Evolutionary conservation across 495 filamentous ascomycete species (phyloP).

Genomic region (Aspergillus ellipticus): DNA sequence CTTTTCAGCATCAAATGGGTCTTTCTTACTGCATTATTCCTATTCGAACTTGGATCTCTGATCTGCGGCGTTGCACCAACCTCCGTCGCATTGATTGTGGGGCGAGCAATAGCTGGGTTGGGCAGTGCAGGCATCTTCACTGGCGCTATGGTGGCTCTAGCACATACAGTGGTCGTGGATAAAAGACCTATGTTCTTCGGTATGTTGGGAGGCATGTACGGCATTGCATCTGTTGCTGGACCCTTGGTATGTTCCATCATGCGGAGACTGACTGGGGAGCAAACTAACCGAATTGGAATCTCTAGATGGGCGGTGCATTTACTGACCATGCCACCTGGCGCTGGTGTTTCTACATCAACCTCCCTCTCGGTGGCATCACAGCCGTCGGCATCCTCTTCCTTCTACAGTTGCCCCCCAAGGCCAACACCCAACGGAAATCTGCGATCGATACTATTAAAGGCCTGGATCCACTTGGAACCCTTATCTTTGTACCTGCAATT

Average conservation of each 20-base stretch:
- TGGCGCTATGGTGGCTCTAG: slow-evolving; percentile 32
- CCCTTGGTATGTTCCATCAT: slow-evolving; percentile 33
- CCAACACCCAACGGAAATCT: background rate
- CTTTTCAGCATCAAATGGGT: slow-evolving; percentile 1
- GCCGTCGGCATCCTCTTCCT: slow-evolving; percentile 39
- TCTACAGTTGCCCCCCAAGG: slow-evolving; percentile 23
- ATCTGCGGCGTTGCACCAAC: slow-evolving; percentile 21
- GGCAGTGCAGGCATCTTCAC: slow-evolving; percentile 36
- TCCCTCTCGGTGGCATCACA: slow-evolving; percentile 51
- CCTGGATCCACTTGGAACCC: slow-evolving; percentile 43
- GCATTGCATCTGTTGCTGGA: slow-evolving; percentile 39
- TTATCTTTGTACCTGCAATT: slow-evolving; percentile 49
- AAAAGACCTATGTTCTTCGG: slow-evolving; percentile 48
- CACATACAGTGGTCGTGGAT: slow-evolving; percentile 36
- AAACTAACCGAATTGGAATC: too few relatives aligned
- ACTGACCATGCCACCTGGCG: slow-evolving; percentile 46
- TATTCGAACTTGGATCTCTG: slow-evolving; percentile 14
- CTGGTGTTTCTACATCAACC: slow-evolving; percentile 57
- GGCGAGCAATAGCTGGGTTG: slow-evolving; percentile 67
- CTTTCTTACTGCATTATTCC: slow-evolving; percentile 4
- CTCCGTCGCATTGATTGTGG: slow-evolving; percentile 55
- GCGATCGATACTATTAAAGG: slow-evolving; percentile 3
- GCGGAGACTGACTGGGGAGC: too few relatives aligned
- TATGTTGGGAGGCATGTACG: slow-evolving; percentile 43
- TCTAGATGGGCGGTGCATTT: slow-evolving; percentile 40